Evolutionary conservation across 2,329 filamentous ascomycete genomes (phyloP).

Genomic region (Mycosphaerella sp.): DNA sequence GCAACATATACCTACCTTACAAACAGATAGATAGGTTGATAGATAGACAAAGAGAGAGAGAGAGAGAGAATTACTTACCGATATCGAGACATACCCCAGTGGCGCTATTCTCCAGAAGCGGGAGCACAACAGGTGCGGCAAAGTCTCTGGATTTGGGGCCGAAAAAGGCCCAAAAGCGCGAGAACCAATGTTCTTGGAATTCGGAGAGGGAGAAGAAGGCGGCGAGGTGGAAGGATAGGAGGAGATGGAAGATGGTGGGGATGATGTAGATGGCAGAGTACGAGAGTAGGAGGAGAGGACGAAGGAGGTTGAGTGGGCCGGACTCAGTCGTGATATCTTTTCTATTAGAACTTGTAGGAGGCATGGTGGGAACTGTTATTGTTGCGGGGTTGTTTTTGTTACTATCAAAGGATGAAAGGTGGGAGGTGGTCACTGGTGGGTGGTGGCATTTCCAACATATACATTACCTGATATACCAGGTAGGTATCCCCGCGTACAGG

Average conservation of each 20-base stretch:
- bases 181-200: constrained; percentile 51
- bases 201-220: constrained; percentile 25
- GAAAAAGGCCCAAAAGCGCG: constrained; percentile 53
- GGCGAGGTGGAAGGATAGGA: constrained; percentile 23
- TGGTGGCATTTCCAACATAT: background rate
- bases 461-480: too few species aligned
- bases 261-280: constrained; percentile 48
- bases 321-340: constrained; percentile 3
- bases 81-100: constrained; percentile 55
- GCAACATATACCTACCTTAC: too few species aligned
- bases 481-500: too few species aligned
- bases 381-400: background rate
- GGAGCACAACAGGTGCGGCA: constrained; percentile 44
- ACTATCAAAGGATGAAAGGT: too few species aligned
- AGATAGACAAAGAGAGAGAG: too few species aligned
- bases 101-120: constrained; percentile 48
- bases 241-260: constrained; percentile 43
- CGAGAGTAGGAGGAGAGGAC: constrained; percentile 45
- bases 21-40: too few species aligned
- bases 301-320: constrained; percentile 31
- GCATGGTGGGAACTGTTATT: constrained; percentile 4
- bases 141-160: constrained; percentile 48
- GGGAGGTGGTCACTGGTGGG: background rate
- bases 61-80: constrained; percentile 27
- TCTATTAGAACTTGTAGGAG: constrained; percentile 8